Conservation (phyloP, 2,329 filamentous ascomycete genomes). For the Fusarium luffae region DNA sequence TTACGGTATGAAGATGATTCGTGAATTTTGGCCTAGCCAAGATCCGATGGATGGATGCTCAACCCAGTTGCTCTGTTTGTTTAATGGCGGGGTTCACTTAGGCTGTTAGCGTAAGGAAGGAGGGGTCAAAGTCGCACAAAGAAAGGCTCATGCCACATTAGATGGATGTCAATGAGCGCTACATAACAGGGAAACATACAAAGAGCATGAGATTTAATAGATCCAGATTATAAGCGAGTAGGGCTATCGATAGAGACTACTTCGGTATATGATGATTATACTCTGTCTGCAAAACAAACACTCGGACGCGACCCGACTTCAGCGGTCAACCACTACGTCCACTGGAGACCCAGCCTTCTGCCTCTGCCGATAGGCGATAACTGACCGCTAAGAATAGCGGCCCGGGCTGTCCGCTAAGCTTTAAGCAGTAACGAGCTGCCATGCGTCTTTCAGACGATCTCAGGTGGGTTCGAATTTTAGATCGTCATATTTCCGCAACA, state of each 20-base stretch:
- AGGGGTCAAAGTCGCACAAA: slow-evolving; percentile 34
- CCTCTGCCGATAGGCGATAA: slow-evolving; percentile 7
- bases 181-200: not conserved
- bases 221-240: not conserved
- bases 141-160: slow-evolving; percentile 29
- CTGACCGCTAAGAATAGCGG: slow-evolving; percentile 38
- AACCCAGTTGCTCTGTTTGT: slow-evolving; percentile 33
- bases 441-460: slow-evolving; percentile 1
- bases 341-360: slow-evolving; percentile 12
- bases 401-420: slow-evolving; percentile 39
- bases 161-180: slow-evolving; percentile 4
- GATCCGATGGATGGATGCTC: slow-evolving; percentile 11
- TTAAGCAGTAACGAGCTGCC: slow-evolving; percentile 42
- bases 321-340: slow-evolving; percentile 23
- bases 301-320: not conserved
- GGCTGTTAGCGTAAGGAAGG: slow-evolving; percentile 24
- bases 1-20: slow-evolving; percentile 26
- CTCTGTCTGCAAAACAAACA: not conserved
- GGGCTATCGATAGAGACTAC: not conserved
- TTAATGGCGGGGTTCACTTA: slow-evolving; percentile 38
- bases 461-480: slow-evolving; percentile 23
- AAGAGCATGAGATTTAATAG: not conserved
- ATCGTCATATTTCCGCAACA: slow-evolving; percentile 16
- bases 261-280: not conserved
- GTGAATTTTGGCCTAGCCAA: slow-evolving; percentile 33